Base-by-base conservation (phyloP, 495 filamentous ascomycete species). In the Aspergillus heteromorphus region DNA sequence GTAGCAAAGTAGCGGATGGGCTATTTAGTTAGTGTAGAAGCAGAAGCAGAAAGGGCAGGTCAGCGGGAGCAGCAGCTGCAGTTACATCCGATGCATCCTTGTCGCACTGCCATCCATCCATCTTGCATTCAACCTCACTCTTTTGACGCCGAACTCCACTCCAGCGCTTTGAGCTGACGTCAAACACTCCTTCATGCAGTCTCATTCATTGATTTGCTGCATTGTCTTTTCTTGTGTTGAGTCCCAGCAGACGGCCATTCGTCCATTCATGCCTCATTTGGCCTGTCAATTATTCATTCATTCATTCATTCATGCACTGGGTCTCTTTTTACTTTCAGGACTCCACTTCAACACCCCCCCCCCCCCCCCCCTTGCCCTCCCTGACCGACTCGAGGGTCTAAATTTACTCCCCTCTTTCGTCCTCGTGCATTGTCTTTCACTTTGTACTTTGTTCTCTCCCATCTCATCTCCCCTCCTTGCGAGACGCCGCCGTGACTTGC, bases 141-240 rank as follows among this genome's bases (percentile, higher is more conserved):
- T 40, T 54, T 57, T 60, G 51, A 56, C 58, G 54, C 54, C 45
- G 25, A 21, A 54, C 58, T 54, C 54, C 51, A 57, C 58, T 20
- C 16, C 14, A 51, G 50, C 54, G 50, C 51, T 54, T 50, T 20
- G 43, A 31, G 57, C 57, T 61, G 58, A 61, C 58, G 58, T 61
- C 54, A 57, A 57, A 50, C 27, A 60, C 43, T 60, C 31, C 29
- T 38, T 38, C 34, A 38, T 38, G 34, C 34, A 38, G 13, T 38
- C 10, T 38, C 34, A n/a, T n/a, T 38, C 23, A 17, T 45, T 21
- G 16, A 19, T 38, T 53, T 45, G 3, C 20, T 10, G 16, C 20
- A 40, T 40, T 55, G 14, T 40, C 14, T 34, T 21, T 34, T 27
- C 41, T 51, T 47, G 40, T 11, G 47, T 38, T 45, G 14, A n/a